Conservation (phyloP, 352 stramenopile genomes). For the Plasmopara halstedii region DNA sequence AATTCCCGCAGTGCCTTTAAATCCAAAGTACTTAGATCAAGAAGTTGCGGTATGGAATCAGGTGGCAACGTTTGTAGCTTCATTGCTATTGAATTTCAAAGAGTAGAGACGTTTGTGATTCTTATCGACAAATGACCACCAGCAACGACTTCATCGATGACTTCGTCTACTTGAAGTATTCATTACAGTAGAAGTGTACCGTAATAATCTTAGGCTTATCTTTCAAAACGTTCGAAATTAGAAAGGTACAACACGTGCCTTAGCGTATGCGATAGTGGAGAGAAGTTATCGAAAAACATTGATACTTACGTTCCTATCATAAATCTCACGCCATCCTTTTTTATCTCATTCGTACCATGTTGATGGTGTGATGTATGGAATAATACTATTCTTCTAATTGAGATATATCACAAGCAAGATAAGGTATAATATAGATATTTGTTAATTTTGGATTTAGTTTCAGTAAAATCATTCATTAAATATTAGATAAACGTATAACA, state of each 20-base stretch:
- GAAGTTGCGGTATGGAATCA: constrained; percentile 3
- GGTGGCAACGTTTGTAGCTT: constrained; percentile 7
- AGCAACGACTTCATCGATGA: neutral
- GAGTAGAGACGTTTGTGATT: neutral
- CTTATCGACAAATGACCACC: neutral
- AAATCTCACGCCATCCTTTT: too few relatives aligned
- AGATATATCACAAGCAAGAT: too few relatives aligned
- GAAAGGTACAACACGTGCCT: neutral
- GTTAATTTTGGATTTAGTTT: too few relatives aligned
- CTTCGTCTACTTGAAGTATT: neutral
- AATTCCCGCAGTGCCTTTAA: constrained; percentile 15
- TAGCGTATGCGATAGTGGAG: neutral
- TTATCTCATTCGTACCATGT: too few relatives aligned
- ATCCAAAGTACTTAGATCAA: constrained; percentile 18
- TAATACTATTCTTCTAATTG: too few relatives aligned
- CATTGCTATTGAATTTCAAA: neutral
- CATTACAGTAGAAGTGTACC: neutral
- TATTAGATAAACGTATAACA: too few relatives aligned
- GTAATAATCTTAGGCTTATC: too few relatives aligned
- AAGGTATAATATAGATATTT: too few relatives aligned
- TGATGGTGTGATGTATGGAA: too few relatives aligned
- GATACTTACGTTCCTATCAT: too few relatives aligned
- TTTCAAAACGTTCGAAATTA: neutral
- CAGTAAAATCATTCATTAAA: too few relatives aligned
- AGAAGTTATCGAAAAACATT: neutral